Conservation (phyloP, 257 asterid genomes). For the Przewalskia tangutica region DNA sequence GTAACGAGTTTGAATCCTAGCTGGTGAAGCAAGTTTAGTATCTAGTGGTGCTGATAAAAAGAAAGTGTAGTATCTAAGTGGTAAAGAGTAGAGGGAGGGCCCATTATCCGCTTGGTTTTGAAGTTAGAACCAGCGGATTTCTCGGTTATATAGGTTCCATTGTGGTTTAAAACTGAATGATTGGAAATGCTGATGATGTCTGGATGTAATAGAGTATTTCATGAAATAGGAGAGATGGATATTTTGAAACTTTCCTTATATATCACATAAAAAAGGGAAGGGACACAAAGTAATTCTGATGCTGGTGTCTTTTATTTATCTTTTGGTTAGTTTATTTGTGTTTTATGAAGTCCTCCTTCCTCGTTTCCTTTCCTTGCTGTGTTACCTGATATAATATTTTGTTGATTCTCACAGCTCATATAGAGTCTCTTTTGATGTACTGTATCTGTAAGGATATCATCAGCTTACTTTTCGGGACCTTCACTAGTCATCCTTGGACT, state of each 20-base stretch:
- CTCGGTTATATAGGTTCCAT: neutral
- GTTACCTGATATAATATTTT: neutral
- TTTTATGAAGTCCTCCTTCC: neutral
- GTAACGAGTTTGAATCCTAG: neutral
- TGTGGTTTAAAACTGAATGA: neutral
- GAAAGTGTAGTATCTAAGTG: neutral
- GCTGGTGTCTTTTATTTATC: neutral
- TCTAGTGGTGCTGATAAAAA: neutral
- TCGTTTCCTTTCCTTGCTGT: neutral
- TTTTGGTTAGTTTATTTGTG: neutral
- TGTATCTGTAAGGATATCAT: neutral
- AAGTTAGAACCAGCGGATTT: neutral
- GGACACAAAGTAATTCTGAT: neutral
- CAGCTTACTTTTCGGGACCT: neutral
- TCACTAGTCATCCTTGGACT: neutral
- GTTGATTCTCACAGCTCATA: neutral
- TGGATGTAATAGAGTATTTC: neutral
- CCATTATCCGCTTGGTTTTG: neutral
- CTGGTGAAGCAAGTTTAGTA: neutral
- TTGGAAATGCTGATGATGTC: neutral
- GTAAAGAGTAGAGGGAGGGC: neutral
- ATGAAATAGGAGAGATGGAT: neutral
- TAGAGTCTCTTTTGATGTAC: neutral
- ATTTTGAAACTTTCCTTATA: neutral
- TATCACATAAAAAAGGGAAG: neutral